Conservation (phyloP, 345 rosid species). For the Clarkia xantiana region DNA sequence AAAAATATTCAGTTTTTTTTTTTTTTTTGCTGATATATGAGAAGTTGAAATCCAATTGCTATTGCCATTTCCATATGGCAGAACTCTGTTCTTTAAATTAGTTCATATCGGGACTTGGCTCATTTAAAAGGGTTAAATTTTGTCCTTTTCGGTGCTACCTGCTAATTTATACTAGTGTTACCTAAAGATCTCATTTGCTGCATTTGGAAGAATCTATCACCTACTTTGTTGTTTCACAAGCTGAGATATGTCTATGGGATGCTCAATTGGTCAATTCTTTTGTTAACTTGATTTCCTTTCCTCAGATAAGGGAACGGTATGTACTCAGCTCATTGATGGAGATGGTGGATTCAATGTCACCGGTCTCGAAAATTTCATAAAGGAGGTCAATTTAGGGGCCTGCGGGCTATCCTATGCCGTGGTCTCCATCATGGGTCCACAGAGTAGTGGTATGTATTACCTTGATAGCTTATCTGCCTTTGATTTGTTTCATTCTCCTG, state of each 20-base stretch:
- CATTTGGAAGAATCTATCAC: too few relatives aligned
- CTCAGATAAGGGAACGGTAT: conserved; percentile 37
- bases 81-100: too few relatives aligned
- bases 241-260: too few relatives aligned
- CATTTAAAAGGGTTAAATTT: too few relatives aligned
- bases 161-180: too few relatives aligned
- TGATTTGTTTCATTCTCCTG: not conserved
- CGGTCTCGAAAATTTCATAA: conserved; percentile 60
- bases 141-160: too few relatives aligned
- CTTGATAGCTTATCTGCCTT: not conserved
- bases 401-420: conserved; percentile 89
- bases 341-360: conserved; percentile 57
- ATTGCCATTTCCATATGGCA: too few relatives aligned
- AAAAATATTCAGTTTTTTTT: too few relatives aligned
- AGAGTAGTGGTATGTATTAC: conserved; percentile 72
- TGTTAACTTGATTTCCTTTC: not conserved
- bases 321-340: conserved; percentile 85
- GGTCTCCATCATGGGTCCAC: conserved; percentile 98
- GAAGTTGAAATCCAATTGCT: too few relatives aligned
- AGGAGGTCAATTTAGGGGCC: conserved; percentile 53
- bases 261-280: not conserved
- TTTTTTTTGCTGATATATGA: too few relatives aligned
- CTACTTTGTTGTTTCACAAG: not conserved
- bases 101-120: too few relatives aligned
- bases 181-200: too few relatives aligned